phyloP scores from a whole-genome alignment of 495 filamentous ascomycete species.

The Astrothelium macrocarpum region DNA sequence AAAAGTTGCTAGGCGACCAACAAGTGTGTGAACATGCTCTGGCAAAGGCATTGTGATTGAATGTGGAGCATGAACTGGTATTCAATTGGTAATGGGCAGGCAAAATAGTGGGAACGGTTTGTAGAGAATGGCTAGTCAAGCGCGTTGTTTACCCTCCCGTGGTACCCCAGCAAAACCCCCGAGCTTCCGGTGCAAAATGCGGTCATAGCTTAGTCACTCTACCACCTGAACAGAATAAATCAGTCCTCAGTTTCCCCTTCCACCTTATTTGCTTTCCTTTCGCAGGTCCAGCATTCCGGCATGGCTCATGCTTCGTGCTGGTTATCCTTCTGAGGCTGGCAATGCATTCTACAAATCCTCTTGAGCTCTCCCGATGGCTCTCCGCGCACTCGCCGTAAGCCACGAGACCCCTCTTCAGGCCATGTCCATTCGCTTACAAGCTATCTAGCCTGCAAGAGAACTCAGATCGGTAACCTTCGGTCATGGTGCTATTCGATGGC shows the following conservation, averaged over 20 bases:
- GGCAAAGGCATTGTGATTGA: background rate
- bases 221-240: background rate
- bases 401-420: background rate
- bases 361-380: constrained; percentile 11
- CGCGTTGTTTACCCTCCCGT: constrained; percentile 8
- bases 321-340: background rate
- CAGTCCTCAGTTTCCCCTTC: background rate
- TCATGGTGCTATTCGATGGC: constrained; percentile 12
- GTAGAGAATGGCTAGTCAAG: background rate
- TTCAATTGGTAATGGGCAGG: background rate
- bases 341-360: background rate
- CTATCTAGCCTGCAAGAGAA: constrained; percentile 10
- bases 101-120: background rate
- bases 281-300: background rate
- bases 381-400: constrained; percentile 11
- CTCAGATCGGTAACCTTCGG: constrained; percentile 11
- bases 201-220: constrained; percentile 4
- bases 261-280: background rate
- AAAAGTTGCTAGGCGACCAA: constrained; percentile 69
- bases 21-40: constrained; percentile 43
- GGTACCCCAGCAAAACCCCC: background rate
- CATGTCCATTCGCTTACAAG: background rate
- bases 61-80: background rate
- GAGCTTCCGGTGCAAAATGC: background rate
- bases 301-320: background rate